Base-by-base conservation (phyloP, 129 eudicot species). In the Saussurea involucrata region DNA sequence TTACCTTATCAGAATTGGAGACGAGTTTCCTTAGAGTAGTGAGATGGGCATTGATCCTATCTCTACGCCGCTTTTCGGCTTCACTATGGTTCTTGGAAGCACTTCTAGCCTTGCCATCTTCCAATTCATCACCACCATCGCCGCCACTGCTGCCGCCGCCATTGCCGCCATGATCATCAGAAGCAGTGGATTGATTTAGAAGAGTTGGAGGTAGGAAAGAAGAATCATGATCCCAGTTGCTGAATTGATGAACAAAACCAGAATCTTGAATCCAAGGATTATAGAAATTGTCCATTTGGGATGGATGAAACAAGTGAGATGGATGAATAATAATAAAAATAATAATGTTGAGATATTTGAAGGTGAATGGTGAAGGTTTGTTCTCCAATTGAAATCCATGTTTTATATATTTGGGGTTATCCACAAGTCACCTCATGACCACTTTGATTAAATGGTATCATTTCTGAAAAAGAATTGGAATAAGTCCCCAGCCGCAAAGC, bases 61-160 rank as follows among this genome's bases (percentile, higher is more conserved):
- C 97, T 77, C 99, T 76, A 15, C 99, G 94, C 31, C 97, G 76
- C 77, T 95, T 95, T 78, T 95, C 99, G 1, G 99, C 97, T 77
- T 89, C 96, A 58, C 97, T 86, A 68, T 95, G 99, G 88, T 92
- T 92, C 78, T 87, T 85, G 66, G 99, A 89, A 80, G 90, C 88
- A 72, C 83, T 66, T 36, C 17, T 63, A n/a, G 80, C 86, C 21
- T 83, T 71, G 18, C 49, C 44, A 57, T 74, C 85, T 21, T 72
- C 85, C 13, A 66, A 63, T 64, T 74, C 81, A 60, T 84, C 77
- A 55, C 85, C 67, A 68, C 8, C 27, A 67, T 42, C 29, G 6
- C 78, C 76, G 18, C 36, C 49, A 11, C 69, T 42, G 15, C 57
- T 63, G 24, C 69, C 27, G 74, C 37, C 69, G 40, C 58, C 17